These are phyloP conservation scores for Candida piceae DNA, from an alignment of 805 yeast genomes.

Conservation along the genomic window DNA sequence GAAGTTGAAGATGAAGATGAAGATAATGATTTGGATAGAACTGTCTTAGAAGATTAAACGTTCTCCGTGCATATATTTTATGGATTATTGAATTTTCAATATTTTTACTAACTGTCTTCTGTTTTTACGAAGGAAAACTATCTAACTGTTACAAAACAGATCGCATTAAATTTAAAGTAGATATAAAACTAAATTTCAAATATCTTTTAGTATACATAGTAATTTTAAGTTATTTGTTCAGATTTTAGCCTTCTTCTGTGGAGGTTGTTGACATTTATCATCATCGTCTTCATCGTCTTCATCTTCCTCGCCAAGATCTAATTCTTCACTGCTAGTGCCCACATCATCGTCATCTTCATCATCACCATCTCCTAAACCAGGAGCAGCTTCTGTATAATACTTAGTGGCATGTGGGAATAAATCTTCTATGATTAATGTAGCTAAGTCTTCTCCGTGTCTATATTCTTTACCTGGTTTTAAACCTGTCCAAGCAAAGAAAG, in stretches of 20 bases:
- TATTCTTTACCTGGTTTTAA: constrained; percentile 70
- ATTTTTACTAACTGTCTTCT: too few relatives aligned
- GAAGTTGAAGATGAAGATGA: too few relatives aligned
- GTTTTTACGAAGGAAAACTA: neutral
- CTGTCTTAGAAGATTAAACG: too few relatives aligned
- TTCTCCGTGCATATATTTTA: too few relatives aligned
- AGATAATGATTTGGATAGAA: constrained; percentile 7
- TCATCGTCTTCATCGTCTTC: constrained; percentile 28
- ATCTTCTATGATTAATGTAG: constrained; percentile 69
- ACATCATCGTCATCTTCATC: constrained; percentile 43
- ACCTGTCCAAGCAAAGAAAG: constrained; percentile 87
- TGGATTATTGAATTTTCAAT: too few relatives aligned
- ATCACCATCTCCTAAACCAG: constrained; percentile 52
- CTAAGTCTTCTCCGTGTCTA: constrained; percentile 73
- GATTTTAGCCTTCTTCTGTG: constrained; percentile 4
- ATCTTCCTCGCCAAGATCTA: constrained; percentile 52
- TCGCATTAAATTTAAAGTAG: too few relatives aligned
- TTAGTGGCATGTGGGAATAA: constrained; percentile 81
- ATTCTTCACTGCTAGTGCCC: constrained; percentile 38
- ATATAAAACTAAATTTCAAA: too few relatives aligned
- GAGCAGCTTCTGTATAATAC: constrained; percentile 72
- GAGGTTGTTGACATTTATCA: constrained; percentile 4
- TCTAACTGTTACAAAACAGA: neutral
- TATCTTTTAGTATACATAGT: too few relatives aligned
- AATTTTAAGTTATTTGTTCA: too few relatives aligned